Evolutionary conservation across 2,329 filamentous ascomycete species (phyloP).

Genomic region (Endothia cerciana): DNA sequence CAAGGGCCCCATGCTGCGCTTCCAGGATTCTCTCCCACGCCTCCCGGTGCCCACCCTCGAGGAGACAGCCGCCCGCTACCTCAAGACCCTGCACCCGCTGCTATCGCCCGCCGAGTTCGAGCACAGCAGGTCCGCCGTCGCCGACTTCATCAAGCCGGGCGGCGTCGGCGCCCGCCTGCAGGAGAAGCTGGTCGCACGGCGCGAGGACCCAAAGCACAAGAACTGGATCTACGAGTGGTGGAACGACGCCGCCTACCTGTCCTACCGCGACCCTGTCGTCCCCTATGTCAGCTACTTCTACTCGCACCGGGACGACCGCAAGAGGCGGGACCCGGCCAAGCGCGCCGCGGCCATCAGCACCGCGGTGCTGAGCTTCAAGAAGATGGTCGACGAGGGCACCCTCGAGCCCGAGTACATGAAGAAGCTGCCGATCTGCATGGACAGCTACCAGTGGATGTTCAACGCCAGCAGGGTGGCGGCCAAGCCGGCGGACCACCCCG

Average conservation of each 20-base stretch:
- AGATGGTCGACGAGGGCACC: constrained; percentile 78
- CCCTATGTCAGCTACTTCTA: constrained; percentile 99
- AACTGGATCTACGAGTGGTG: constrained; percentile 99
- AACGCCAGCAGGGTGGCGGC: constrained; percentile 86
- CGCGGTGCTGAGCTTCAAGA: constrained; percentile 90
- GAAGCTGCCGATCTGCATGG: constrained; percentile 96
- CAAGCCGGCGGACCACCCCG: constrained; percentile 77
- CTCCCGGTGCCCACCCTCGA: constrained; percentile 82
- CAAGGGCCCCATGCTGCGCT: constrained; percentile 81
- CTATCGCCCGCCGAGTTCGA: constrained; percentile 71
- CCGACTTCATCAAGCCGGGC: constrained; percentile 87
- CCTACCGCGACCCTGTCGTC: constrained; percentile 92
- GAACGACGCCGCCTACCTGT: constrained; percentile 92
- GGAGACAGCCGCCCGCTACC: constrained; percentile 79
- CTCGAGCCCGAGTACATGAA: constrained; percentile 99
- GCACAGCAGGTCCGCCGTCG: constrained; percentile 78
- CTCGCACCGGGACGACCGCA: constrained; percentile 91
- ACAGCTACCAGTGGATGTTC: constrained; percentile 99
- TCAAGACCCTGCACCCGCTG: constrained; percentile 78
- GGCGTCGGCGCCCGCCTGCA: constrained; percentile 83
- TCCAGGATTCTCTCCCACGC: constrained; percentile 80
- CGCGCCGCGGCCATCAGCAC: constrained; percentile 89
- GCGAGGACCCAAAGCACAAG: constrained; percentile 78
- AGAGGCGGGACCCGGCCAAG: constrained; percentile 85
- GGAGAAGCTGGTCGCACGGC: constrained; percentile 79